Evolutionary conservation across 805 yeast species (phyloP).

Genomic region (Cyberlindnera nakhonratchasimensis): DNA sequence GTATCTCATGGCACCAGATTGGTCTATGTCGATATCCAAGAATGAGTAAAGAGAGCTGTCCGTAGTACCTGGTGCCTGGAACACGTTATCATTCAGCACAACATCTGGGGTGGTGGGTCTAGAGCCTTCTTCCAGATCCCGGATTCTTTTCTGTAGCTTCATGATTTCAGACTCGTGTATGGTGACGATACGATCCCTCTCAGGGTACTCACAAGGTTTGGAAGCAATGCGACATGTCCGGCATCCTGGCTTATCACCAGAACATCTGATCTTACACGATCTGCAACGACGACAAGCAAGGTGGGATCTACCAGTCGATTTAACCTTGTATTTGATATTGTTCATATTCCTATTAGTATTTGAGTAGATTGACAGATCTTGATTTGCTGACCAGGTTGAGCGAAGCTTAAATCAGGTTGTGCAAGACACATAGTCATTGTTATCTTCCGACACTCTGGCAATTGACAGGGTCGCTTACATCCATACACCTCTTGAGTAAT

Average conservation of each 20-base stretch:
- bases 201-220: constrained; percentile 20
- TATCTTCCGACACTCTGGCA: neutral
- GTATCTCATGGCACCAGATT: constrained; percentile 21
- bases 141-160: constrained; percentile 16
- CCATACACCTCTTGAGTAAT: neutral
- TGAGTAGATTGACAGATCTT: no score
- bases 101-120: constrained; percentile 6
- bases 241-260: constrained; percentile 23
- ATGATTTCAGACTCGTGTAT: constrained; percentile 24
- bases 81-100: constrained; percentile 20
- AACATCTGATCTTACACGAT: constrained; percentile 25
- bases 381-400: no score
- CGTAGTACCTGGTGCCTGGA: constrained; percentile 23
- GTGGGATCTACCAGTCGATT: constrained; percentile 20
- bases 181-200: constrained; percentile 22
- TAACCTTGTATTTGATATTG: no score
- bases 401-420: no score
- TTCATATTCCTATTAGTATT: no score
- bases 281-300: constrained; percentile 25
- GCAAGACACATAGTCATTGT: no score
- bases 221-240: constrained; percentile 20
- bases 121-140: constrained; percentile 10
- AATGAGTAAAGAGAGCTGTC: constrained; percentile 27
- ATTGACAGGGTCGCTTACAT: neutral
- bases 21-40: constrained; percentile 23